These are phyloP conservation scores for Lagerstroemia speciosa DNA, from an alignment of 345 rosid genomes.

Conservation along the genomic window DNA sequence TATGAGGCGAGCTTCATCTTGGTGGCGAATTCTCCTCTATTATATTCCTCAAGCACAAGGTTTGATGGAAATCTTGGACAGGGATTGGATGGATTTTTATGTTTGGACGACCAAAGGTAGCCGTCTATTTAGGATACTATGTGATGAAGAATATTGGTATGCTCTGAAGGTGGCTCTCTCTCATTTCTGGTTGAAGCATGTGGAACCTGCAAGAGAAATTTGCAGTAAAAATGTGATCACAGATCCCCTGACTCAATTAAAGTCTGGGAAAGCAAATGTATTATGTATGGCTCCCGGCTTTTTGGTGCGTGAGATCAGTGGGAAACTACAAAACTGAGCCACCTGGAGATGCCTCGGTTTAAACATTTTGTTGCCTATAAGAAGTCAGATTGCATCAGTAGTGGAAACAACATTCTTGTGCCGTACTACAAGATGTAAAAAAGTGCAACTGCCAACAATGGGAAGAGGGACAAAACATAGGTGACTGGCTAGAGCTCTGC, in stretches of 20 bases:
- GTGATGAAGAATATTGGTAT: constrained; percentile 55
- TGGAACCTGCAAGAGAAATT: constrained; percentile 55
- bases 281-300: constrained; percentile 31
- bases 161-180: constrained; percentile 47
- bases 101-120: constrained; percentile 69
- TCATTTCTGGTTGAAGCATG: constrained; percentile 81
- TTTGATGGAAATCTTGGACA: constrained; percentile 68
- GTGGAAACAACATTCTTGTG: neutral
- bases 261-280: constrained; percentile 31
- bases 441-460: constrained; percentile 20
- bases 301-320: constrained; percentile 37
- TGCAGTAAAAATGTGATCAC: constrained; percentile 22
- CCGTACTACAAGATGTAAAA: neutral
- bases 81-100: constrained; percentile 78
- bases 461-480: constrained; percentile 59
- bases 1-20: constrained; percentile 29
- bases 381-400: neutral
- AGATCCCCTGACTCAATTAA: constrained; percentile 37
- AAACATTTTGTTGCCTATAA: neutral
- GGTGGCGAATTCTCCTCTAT: constrained; percentile 47
- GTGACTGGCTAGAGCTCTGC: constrained; percentile 57
- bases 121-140: constrained; percentile 44
- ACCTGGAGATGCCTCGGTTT: neutral
- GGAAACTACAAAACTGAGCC: constrained; percentile 22
- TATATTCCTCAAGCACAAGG: constrained; percentile 76